phyloP scores from a whole-genome alignment of 1,139 yeast genomes.

The Sugiyamaella pinicola region DNA sequence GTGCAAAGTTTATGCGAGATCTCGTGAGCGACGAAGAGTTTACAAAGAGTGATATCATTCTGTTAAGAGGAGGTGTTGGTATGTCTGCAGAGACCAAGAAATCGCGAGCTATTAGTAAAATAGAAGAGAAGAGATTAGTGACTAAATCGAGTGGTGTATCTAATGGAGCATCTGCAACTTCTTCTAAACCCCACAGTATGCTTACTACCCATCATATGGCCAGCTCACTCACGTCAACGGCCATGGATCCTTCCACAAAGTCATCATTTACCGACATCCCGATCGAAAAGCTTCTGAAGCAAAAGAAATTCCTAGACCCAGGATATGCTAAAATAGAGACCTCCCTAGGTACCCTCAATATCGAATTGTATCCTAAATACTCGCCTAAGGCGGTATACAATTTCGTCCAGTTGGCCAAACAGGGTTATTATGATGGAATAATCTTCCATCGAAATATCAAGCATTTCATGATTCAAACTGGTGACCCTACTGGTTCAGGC shows the following conservation, averaged over 20 bases:
- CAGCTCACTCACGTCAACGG: conserved; percentile 43
- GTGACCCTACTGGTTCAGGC: conserved; percentile 55
- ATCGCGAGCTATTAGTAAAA: background rate
- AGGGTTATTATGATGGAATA: conserved; percentile 47
- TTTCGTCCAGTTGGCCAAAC: conserved; percentile 46
- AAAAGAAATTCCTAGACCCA: conserved; percentile 36
- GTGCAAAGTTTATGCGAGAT: conserved; percentile 40
- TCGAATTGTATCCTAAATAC: conserved; percentile 45
- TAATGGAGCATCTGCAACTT: background rate
- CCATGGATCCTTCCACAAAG: conserved; percentile 37
- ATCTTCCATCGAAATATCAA: conserved; percentile 52
- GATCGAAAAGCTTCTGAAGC: conserved; percentile 37
- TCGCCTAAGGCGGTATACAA: conserved; percentile 52
- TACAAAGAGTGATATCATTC: conserved; percentile 37
- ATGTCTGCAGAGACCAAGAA: conserved; percentile 6
- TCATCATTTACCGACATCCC: conserved; percentile 31
- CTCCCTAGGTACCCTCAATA: conserved; percentile 45
- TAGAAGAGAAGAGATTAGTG: background rate
- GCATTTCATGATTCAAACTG: conserved; percentile 56
- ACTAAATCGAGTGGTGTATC: background rate
- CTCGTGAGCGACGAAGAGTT: conserved; percentile 41
- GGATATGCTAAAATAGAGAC: conserved; percentile 47
- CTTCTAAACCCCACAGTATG: conserved; percentile 19
- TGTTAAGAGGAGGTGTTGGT: conserved; percentile 34
- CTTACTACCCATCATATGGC: conserved; percentile 42